Evolutionary conservation across 2,329 filamentous ascomycete genomes (phyloP), one percentile per base, ranked within the genome.

Genomic region (Onygenales sp.): DNA sequence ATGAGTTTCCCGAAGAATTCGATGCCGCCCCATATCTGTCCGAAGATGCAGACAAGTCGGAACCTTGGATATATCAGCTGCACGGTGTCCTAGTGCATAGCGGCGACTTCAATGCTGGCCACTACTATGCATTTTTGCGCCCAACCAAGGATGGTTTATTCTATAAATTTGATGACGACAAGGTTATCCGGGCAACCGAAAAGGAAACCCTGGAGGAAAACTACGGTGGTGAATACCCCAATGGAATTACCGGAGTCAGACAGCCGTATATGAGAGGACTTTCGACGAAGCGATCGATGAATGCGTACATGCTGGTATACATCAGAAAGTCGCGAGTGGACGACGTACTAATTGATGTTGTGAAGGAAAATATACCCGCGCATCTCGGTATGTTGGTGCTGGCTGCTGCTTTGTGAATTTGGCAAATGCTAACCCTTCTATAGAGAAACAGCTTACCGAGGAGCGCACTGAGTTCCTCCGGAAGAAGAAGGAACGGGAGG

Each of bases 291-390:
- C 76, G 82, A 46, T 85, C 82, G 2, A 86, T 85, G 79, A 98
- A 91, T 68, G 94, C 93, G 4, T 98, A 98, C 76, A 98, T 98
- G 93, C 73, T 98, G 76, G 94, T 98, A 2, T 98, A 98, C 66
- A 89, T 98, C 59, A 85, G 93, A 45, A 88, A 95, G 67, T 87
- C 85, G 50, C 82, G 85, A 53, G 72, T 95, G n/a, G 87, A 95
- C 64, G 79, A 87, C 59, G 85, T 97, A 47, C 77, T 98, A 51
- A 82, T 85, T 42, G 81, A 84, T 0, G 86, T 93, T 39, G 79
- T 81, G n/a, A 78, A 86, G 58, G 80, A 86, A 2, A 86, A 95
- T 62, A 88, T 90, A 13, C 94, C 93, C 2, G 67, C 77, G 51
- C 91, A 96, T 72, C 81, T 97, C 50, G 85, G 83, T 85, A 78